Evolutionary conservation across 2,329 filamentous ascomycete species (phyloP), one percentile per base, ranked within the genome.

Genomic region (Aspergillus uvarum): DNA sequence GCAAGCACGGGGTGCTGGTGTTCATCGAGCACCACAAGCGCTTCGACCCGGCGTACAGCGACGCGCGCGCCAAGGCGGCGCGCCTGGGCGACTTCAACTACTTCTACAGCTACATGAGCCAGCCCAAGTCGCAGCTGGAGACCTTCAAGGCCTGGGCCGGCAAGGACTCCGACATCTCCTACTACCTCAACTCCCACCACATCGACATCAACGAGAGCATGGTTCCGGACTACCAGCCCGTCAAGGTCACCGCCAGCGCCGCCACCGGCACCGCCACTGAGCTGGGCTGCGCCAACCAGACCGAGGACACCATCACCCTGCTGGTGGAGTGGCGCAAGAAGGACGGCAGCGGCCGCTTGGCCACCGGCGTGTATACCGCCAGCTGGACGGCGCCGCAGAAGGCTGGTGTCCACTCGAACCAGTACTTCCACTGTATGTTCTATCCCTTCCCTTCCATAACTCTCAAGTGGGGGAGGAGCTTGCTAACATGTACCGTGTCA

Each of bases 71-170:
- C 79, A 87, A 89, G 68, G 91, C 91, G 14, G 80, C 86, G 72
- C 87, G 82, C 56, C 82, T 97, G 7, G 93, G 93, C 65, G 92
- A 96, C 79, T 97, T 97, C 86, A 96, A 96, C 82, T 97, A 97
- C 83, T 97, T 96, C 76, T 97, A 96, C 84, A 89, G 86, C 69
- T 97, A 97, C 85, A 96, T 96, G 92, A 91, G 88, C 53, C 92
- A 96, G 82, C 90, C 89, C 62, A 96, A 96, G 80, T 91, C 84
- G 54, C 92, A 96, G 79, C 85, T 96, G 51, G 90, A 96, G 82
- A 96, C 92, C 0, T 96, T 96, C 87, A 93, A 92, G 78, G 89
- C 92, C 3, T 96, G 92, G 92, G 93, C 93, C 0, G 93, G 93
- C 64, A 87, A 89, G 70, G 92, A 96, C 68, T 93, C 89, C 31